Conservation (phyloP, 2,329 filamentous ascomycete genomes). For the Penicillium sp. region DNA sequence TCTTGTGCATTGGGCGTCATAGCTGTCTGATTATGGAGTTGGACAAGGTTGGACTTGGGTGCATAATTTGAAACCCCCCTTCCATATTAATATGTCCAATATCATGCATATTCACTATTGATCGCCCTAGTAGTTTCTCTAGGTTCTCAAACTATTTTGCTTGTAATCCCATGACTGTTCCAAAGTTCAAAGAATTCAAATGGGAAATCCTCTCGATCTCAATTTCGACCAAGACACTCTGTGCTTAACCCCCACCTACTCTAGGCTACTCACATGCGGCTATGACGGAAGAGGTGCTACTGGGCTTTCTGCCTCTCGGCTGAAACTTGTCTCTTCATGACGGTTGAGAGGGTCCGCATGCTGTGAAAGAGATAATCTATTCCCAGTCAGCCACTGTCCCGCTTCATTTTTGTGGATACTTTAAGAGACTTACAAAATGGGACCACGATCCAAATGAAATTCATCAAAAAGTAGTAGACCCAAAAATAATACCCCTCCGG, state of each 20-base stretch:
- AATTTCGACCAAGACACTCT: slow-evolving; percentile 7
- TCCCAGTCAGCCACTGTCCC: slow-evolving; percentile 6
- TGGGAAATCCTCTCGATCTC: neutral
- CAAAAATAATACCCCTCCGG: slow-evolving; percentile 66
- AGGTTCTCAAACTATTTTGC: neutral
- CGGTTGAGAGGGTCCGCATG: slow-evolving; percentile 30
- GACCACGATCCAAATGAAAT: slow-evolving; percentile 65
- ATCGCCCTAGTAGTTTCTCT: neutral
- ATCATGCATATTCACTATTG: neutral
- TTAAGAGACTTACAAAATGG: slow-evolving; percentile 51
- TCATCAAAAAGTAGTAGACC: slow-evolving; percentile 66
- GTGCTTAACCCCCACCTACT: slow-evolving; percentile 12
- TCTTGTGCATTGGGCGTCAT: slow-evolving; percentile 16
- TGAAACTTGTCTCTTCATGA: slow-evolving; percentile 23
- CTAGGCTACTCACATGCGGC: slow-evolving; percentile 6
- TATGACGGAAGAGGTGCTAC: slow-evolving; percentile 27
- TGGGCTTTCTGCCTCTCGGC: slow-evolving; percentile 27
- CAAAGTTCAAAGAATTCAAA: neutral
- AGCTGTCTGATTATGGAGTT: slow-evolving; percentile 5
- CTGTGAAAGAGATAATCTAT: slow-evolving; percentile 36
- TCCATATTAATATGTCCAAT: neutral
- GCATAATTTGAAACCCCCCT: neutral
- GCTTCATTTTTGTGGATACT: neutral
- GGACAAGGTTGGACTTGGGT: neutral
- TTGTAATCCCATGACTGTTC: neutral